phyloP scores from a whole-genome alignment of 345 rosid species.

The Rhizophora apiculata region DNA sequence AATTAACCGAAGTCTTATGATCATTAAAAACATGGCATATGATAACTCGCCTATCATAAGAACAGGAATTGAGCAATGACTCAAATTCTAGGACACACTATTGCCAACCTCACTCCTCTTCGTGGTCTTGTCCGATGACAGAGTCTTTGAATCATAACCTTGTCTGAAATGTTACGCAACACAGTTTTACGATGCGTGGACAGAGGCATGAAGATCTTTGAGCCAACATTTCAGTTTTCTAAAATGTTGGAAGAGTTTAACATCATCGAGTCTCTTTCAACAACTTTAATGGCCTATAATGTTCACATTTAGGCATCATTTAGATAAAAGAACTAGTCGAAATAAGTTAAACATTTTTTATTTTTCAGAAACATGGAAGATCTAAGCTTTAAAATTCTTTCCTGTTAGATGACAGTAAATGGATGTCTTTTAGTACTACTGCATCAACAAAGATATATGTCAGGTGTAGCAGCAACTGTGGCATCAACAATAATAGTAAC shows the following conservation, averaged over 20 bases:
- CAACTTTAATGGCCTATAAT: no score
- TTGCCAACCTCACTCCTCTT: slow-evolving; percentile 30
- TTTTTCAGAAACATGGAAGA: no score
- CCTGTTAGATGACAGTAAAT: no score
- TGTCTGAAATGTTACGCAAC: no score
- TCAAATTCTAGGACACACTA: slow-evolving; percentile 24
- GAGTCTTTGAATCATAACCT: background rate
- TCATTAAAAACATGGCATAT: slow-evolving; percentile 21
- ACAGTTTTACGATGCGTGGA: no score
- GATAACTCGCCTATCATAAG: slow-evolving; percentile 20
- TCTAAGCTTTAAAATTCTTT: no score
- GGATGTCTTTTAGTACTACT: no score
- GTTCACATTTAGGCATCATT: background rate
- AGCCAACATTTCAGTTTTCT: slow-evolving; percentile 21
- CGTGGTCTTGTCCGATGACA: slow-evolving; percentile 29
- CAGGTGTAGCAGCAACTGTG: slow-evolving; percentile 87
- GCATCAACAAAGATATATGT: slow-evolving; percentile 36
- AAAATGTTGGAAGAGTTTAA: background rate
- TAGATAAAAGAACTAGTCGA: no score
- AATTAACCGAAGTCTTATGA: slow-evolving; percentile 20
- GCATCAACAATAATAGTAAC: slow-evolving; percentile 71
- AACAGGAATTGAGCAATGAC: slow-evolving; percentile 23
- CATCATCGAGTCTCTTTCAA: no score
- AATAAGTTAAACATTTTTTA: no score
- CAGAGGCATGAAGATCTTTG: no score